phyloP scores from a whole-genome alignment of 495 filamentous ascomycete species.

The Sordaria brevicollis region DNA sequence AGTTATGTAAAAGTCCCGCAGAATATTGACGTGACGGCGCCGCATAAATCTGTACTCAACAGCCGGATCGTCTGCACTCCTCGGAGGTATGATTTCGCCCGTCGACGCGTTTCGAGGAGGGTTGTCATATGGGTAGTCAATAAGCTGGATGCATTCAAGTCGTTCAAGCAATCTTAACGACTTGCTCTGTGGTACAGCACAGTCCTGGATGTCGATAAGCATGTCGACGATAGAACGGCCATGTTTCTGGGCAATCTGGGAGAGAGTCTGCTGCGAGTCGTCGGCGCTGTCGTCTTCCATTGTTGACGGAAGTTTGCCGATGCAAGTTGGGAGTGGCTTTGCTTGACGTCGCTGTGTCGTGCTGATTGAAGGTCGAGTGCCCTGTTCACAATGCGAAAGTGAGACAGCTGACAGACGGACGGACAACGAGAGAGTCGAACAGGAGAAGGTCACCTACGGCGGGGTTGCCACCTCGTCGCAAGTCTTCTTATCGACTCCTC shows the following conservation, averaged over 20 bases:
- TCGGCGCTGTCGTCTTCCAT: background rate
- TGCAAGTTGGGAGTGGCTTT: background rate
- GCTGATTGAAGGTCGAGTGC: no score
- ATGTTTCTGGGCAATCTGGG: background rate
- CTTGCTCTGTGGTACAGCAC: background rate
- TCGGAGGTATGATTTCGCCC: background rate
- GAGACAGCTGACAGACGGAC: no score
- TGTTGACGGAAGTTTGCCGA: background rate
- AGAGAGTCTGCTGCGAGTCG: background rate
- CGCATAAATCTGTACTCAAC: background rate
- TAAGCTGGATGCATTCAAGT: background rate
- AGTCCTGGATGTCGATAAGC: background rate
- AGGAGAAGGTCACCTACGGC: background rate
- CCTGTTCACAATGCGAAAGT: background rate
- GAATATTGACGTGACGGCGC: background rate
- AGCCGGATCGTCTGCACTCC: background rate
- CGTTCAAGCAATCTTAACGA: background rate
- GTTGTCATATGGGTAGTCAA: background rate
- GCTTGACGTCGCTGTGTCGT: no score
- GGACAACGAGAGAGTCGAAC: background rate
- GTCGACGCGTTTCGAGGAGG: background rate
- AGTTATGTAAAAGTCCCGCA: background rate
- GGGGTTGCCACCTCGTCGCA: background rate
- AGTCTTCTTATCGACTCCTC: no score
- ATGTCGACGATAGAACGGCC: background rate